phyloP scores from a whole-genome alignment of 345 rosid genomes.

The Alliaria petiolata region DNA sequence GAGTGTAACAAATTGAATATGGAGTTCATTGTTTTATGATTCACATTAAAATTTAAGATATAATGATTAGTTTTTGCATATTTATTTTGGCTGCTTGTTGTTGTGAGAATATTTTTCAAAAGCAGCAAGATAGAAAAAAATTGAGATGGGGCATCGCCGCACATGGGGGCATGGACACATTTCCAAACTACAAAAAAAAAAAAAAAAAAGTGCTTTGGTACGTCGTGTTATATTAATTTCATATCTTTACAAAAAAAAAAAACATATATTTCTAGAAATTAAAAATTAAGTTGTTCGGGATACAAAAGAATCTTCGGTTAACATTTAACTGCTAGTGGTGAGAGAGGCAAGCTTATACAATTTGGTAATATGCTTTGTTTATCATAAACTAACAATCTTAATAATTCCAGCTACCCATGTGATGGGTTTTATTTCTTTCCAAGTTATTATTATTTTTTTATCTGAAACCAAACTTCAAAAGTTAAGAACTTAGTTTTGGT shows the following conservation, averaged over 20 bases:
- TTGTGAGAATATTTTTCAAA: constrained; percentile 17
- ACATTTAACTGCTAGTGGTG: constrained; percentile 25
- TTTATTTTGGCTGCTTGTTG: constrained; percentile 27
- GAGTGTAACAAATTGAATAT: neutral
- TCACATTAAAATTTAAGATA: neutral
- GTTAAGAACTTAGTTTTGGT: neutral
- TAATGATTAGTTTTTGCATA: constrained; percentile 12
- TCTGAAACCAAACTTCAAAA: neutral
- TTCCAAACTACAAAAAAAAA: constrained; percentile 25
- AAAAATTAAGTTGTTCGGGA: constrained; percentile 1
- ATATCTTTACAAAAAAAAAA: neutral
- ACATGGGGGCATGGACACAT: constrained; percentile 35
- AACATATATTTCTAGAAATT: neutral
- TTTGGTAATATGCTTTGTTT: neutral
- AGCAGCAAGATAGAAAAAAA: neutral
- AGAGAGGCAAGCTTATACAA: neutral
- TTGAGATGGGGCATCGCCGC: constrained; percentile 31
- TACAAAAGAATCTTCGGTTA: constrained; percentile 28
- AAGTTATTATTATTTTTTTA: neutral
- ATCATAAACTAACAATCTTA: neutral
- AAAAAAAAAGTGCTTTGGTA: constrained; percentile 18
- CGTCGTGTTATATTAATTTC: constrained; percentile 4
- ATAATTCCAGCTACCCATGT: constrained; percentile 12
- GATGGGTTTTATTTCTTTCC: constrained; percentile 9
- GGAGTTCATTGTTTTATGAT: neutral